phyloP scores from a whole-genome alignment of 2,329 filamentous ascomycete genomes.

The Diplodia corticola region DNA sequence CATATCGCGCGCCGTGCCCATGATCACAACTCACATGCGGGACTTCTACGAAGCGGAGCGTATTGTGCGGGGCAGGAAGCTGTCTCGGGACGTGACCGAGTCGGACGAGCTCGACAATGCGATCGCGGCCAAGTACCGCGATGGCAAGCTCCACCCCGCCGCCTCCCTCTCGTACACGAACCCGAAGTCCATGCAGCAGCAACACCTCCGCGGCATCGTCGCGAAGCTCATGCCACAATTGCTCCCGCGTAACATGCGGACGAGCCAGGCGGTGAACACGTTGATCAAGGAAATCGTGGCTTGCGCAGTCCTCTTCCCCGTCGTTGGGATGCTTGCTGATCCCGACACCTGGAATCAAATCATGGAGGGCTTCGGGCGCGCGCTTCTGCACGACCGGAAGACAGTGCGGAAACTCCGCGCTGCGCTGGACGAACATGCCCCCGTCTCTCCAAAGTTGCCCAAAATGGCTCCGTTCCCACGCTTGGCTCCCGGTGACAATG shows the following conservation, averaged over 20 bases:
- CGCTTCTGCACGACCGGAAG: slow-evolving; percentile 90
- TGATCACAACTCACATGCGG: slow-evolving; percentile 83
- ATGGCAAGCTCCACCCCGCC: slow-evolving; percentile 85
- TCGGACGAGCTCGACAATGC: slow-evolving; percentile 94
- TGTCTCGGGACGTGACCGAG: slow-evolving; percentile 89
- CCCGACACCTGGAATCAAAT: slow-evolving; percentile 98
- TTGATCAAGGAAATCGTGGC: slow-evolving; percentile 88
- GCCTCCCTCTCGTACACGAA: slow-evolving; percentile 82
- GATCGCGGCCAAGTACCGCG: slow-evolving; percentile 89
- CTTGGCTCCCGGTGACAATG: slow-evolving; percentile 77
- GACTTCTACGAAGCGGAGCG: slow-evolving; percentile 91
- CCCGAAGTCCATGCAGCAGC: slow-evolving; percentile 80
- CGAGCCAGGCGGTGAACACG: slow-evolving; percentile 76
- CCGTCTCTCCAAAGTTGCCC: slow-evolving; percentile 67
- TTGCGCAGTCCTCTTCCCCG: slow-evolving; percentile 83
- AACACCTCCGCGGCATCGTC: slow-evolving; percentile 78
- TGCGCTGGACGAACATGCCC: slow-evolving; percentile 90
- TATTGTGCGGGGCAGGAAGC: slow-evolving; percentile 78
- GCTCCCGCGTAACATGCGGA: slow-evolving; percentile 71
- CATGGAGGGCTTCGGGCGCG: slow-evolving; percentile 84
- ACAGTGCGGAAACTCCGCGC: slow-evolving; percentile 90
- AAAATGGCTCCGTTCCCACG: slow-evolving; percentile 73
- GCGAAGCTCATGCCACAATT: slow-evolving; percentile 71
- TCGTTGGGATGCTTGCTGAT: slow-evolving; percentile 78
- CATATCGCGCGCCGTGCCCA: slow-evolving; percentile 79